Conservation (phyloP, 2,329 filamentous ascomycete species). For the Neobulgaria alba region DNA sequence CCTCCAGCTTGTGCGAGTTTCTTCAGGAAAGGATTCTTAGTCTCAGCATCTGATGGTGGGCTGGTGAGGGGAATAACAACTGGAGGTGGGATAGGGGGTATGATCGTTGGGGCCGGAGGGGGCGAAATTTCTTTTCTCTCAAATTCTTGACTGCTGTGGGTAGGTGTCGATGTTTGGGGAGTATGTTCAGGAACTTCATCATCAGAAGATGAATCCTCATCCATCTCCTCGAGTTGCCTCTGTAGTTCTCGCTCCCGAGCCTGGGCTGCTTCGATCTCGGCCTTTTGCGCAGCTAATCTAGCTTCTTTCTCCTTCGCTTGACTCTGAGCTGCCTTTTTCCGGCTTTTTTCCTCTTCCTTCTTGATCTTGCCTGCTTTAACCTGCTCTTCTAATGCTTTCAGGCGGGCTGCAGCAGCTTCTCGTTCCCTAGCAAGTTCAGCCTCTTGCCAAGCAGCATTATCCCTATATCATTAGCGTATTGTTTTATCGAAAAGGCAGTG, state of each 20-base stretch:
- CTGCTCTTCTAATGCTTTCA: conserved; percentile 87
- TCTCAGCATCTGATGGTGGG: conserved; percentile 60
- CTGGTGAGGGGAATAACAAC: conserved; percentile 41
- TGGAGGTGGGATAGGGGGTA: conserved; percentile 29
- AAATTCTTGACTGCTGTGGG: conserved; percentile 43
- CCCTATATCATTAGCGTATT: conserved; percentile 40
- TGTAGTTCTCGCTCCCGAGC: conserved; percentile 87
- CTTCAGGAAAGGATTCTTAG: conserved; percentile 90
- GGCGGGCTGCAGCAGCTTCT: conserved; percentile 70
- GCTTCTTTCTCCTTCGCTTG: conserved; percentile 85
- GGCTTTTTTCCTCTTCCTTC: conserved; percentile 93
- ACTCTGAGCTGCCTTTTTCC: conserved; percentile 78
- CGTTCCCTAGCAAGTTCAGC: conserved; percentile 73
- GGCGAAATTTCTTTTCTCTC: conserved; percentile 45
- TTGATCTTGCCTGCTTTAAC: conserved; percentile 88
- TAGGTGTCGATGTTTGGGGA: conserved; percentile 51
- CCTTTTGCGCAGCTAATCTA: conserved; percentile 73
- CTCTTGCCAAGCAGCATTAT: conserved; percentile 66
- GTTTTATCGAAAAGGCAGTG: not conserved
- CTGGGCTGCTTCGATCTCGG: conserved; percentile 84
- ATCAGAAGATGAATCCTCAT: conserved; percentile 66
- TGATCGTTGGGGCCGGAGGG: conserved; percentile 44
- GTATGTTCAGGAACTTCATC: conserved; percentile 69
- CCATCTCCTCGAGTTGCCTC: conserved; percentile 70
- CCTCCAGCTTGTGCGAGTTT: conserved; percentile 65